Evolutionary conservation across 139 green algal genomes (phyloP), one percentile per base, ranked within the genome.

Genomic region (Closterium sp.): DNA sequence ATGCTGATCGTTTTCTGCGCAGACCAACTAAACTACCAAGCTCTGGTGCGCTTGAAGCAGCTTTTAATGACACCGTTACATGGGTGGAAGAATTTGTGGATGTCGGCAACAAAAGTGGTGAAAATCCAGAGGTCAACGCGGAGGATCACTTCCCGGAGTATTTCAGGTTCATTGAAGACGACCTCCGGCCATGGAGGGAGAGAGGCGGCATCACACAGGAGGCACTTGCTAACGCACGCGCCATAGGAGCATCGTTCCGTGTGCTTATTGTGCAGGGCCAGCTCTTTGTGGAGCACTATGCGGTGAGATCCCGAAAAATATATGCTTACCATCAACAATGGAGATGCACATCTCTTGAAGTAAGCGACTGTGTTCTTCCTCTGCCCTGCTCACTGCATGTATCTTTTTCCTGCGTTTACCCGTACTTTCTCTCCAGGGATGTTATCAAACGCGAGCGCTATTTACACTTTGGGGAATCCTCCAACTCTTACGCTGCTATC

Each of bases 391-490:
- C 87, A 2, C 87, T 86, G 10, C 27, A 19, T 30, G 24, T 5
- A 3, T 87, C 70, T 87, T 87, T 31, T 21, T 85, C 10, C 29
- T 90, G 9, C 29, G 27, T 38, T 90, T 85, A 86, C 38, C 88
- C 70, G 27, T 19, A n/a, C n/a, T 90, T 50, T 90, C n/a, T 31
- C 27, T 90, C 28, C 89, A 92, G 89, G 42, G 22, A 29, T 92
- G 89, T n/a, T 92, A 89, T 89, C 90, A 93, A 87, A 93, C 85
- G 22, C 70, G 90, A 31, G 50, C 31, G 34, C 29, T 91, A 19
- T 93, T 93, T 31, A 93, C 90, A 9, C 28, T 93, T 1, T 93
- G 90, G 90, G 90, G 90, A 22, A 70, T 93, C 30, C 32, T 90
- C 34, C 85, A 86, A 50, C 90, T 93, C 27, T 29, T 93, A 22